Evolutionary conservation across 2,329 filamentous ascomycete species (phyloP), one percentile per base, ranked within the genome.

Genomic region (Mycocentrospora acerina): DNA sequence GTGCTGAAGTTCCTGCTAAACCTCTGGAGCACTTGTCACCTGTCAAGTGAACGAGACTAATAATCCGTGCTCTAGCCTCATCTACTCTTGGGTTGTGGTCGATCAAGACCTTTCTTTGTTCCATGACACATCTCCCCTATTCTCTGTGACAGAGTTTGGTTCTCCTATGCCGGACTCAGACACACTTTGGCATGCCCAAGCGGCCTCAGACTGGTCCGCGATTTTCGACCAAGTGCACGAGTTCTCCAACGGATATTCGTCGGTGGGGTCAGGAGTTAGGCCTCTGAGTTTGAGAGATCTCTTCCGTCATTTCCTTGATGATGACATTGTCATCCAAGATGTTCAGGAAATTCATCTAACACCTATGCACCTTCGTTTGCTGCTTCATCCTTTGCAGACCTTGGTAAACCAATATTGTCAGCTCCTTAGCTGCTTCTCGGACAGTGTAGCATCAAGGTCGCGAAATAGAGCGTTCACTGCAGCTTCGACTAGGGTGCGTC

Each of bases 71-170:
- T 25, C 4, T 30, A 84, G 83, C 50, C 71, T 88, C 22, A 79
- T 85, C n/a, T 86, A 88, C 66, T 85, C 83, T 37, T 88, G 83
- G 81, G 80, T 84, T 14, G 85, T 86, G 78, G 76, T 85, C 16
- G 85, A 88, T 57, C 83, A 87, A 54, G 85, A 88, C 35, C 32
- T 64, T 3, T 62, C 62, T 3, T 62, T 34, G 54, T 70, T 46
- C 51, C 60, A 74, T 37, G 71, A 77, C 53, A 55, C 58, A 2
- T 55, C 55, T 19, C 61, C 62, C 0, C 68, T 85, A 22, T 77
- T 88, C 39, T 78, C 81, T 11, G 77, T 85, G 37, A 82, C 77
- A 19, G 82, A 87, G 41, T 76, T 86, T 32, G 75, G 76, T 15
- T 78, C 80, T 28, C 80, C 83, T 3, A 77, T 88, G 57, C 84